Evolutionary conservation across 192 early-diverging fungal genomes (phyloP), one percentile per base, ranked within the genome.

Genomic region (Mortierella alpina): DNA sequence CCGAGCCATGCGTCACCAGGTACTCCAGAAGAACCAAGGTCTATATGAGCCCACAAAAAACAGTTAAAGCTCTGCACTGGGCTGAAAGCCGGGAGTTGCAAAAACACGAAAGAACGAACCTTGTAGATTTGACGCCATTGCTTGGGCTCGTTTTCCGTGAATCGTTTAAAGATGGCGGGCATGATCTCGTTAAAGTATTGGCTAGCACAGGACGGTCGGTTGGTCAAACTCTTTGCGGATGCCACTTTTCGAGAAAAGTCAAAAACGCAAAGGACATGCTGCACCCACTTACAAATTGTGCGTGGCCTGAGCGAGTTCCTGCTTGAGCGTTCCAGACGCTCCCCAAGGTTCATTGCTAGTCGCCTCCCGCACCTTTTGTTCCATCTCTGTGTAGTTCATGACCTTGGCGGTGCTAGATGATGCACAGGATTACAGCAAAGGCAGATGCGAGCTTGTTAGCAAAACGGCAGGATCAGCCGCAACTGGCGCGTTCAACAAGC

Each of bases 101-200:
- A 20, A 40, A 23, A 53, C 18, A 66, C 50, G 49, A 20, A 20
- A 45, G 51, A 39, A 22, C 59, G 18, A 67, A 93, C 92, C 88
- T 99, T 99, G 88, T 99, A 99, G n/a, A 94, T 92, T 73, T 96
- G 94, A 66, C 96, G 85, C 97, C 97, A 99, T 73, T 93, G 92
- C 18, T 88, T 79, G 0, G 93, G 89, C 63, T 93, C 89, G 52
- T 92, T 93, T 72, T 99, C 96, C 55, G 93, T 89, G 72, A 97
- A 91, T 20, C 92, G 90, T 66, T 92, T 88, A 81, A 96, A 98
- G 56, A 98, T 92, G 41, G 93, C 94, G 1, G 96, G 88, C 96
- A 99, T 97, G 68, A 98, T 96, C 75, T 99, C 97, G 68, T 95
- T 93, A 76, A 98, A 97, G 71, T 93, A 86, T 87, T 94, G 91